Base-by-base conservation (phyloP, 345 rosid species). In the Citrus maxima region DNA sequence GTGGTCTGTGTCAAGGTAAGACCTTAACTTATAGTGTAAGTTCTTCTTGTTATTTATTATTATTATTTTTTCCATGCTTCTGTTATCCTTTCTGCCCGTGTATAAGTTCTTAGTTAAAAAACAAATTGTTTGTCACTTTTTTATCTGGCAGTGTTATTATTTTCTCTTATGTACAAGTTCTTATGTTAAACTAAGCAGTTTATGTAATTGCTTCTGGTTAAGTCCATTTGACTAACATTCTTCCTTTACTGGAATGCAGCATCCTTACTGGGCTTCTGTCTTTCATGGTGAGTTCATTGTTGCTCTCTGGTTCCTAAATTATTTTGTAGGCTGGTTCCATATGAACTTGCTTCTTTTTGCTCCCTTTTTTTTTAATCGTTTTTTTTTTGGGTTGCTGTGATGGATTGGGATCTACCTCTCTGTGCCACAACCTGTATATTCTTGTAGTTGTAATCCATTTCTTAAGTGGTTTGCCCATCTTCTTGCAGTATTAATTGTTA, bases 1-100 rank as follows among this genome's bases (percentile, higher is more conserved):
- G 98, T 96, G 99, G 99, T 96, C 99, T 75, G 98, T 92, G 46
- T 93, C 98, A 67, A 96, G 99, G 98, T 96, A 89, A 27, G 73
- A 55, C 27, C 78, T 42, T 78, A 16, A 62, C 51, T 78, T 42
- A 67, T 32, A 70, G 27, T 78, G 58, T 32, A 16, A 42, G 67
- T 62, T 67, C 37, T 30, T 30, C 75, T 24, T 65, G 59, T 71
- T 68, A 62, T 61, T 3, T 37, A 13, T 46, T 46, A 46, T 46
- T 46, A 46, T 12, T 67, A 65, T 55, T 38, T 42, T 65, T 25
- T 79, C 21, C 5, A 35, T 54, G 19, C 2, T 56, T 5, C 42
- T 34, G 18, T 60, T 3, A 7, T 71, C 24, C 42, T 71, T 59
- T 18, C 35, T 70, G 27, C 32, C 73, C 21, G 3, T 68, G 16